Percentiles rank a stretch among this genome's conserved stretches.
These are phyloP conservation scores for Curvularia sp. DNA, from an alignment of 2,329 filamentous ascomycete species.

Conservation along the genomic window DNA sequence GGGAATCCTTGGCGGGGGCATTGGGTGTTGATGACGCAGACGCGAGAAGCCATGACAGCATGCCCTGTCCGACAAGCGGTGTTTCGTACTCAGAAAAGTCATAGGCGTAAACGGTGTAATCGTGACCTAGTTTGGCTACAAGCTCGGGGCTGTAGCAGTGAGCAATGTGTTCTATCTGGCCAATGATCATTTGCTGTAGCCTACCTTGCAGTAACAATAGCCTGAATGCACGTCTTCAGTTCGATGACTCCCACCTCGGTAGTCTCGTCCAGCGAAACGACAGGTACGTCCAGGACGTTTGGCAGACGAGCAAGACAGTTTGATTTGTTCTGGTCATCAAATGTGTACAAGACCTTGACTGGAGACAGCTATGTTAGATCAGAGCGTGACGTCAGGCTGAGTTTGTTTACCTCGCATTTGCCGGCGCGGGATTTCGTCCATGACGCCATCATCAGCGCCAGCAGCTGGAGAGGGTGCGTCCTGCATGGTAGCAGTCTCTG, in stretches of 20 bases:
- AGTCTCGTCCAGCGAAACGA: constrained; percentile 78
- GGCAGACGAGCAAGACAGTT: constrained; percentile 89
- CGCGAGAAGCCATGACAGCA: constrained; percentile 83
- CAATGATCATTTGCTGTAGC: constrained; percentile 28
- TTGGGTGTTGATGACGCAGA: constrained; percentile 64
- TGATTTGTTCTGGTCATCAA: constrained; percentile 85
- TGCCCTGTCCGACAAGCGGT: constrained; percentile 91
- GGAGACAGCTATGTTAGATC: constrained; percentile 33
- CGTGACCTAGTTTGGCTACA: constrained; percentile 71
- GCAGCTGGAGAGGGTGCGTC: constrained; percentile 26
- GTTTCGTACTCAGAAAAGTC: constrained; percentile 96
- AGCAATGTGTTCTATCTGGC: constrained; percentile 21
- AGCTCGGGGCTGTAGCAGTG: constrained; percentile 78
- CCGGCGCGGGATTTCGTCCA: constrained; percentile 46
- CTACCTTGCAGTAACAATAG: constrained; percentile 71
- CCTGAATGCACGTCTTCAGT: constrained; percentile 83
- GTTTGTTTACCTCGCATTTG: constrained; percentile 56
- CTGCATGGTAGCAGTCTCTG: constrained; percentile 34
- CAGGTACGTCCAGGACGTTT: constrained; percentile 78
- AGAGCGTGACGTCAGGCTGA: constrained; percentile 11
- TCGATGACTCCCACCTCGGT: constrained; percentile 87
- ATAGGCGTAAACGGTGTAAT: constrained; percentile 97
- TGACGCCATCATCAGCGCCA: constrained; percentile 36
- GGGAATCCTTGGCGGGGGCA: constrained; percentile 65
- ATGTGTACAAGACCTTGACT: constrained; percentile 98